Conservation (phyloP, 2,329 filamentous ascomycete species). For the Xylariaceae sp. region DNA sequence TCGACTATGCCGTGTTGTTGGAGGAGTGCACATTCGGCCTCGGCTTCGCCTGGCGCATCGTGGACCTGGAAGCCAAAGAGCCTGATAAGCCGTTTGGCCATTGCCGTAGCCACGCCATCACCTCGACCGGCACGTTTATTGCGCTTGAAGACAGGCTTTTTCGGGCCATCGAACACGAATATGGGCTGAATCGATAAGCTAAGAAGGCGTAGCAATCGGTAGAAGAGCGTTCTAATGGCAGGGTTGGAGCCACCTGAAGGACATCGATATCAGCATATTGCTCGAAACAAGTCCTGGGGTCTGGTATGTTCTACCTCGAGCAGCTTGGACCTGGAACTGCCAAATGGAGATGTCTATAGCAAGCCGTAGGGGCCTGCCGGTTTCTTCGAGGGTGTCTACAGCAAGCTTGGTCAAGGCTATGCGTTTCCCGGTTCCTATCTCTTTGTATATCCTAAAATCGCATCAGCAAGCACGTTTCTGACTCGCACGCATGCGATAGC, state of each 20-base stretch:
- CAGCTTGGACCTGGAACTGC: slow-evolving; percentile 90
- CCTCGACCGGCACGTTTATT: slow-evolving; percentile 69
- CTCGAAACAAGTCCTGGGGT: not conserved
- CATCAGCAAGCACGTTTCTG: not conserved
- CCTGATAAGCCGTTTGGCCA: slow-evolving; percentile 78
- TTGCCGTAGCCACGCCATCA: slow-evolving; percentile 63
- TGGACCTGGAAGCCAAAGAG: slow-evolving; percentile 82
- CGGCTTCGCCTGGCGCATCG: slow-evolving; percentile 88
- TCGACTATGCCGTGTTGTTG: slow-evolving; percentile 82
- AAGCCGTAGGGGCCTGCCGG: slow-evolving; percentile 70
- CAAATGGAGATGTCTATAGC: slow-evolving; percentile 96
- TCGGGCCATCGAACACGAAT: slow-evolving; percentile 85
- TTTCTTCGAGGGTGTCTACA: slow-evolving; percentile 67
- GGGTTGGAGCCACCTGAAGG: slow-evolving; percentile 70
- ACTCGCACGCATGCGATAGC: not conserved
- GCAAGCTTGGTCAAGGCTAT: slow-evolving; percentile 80
- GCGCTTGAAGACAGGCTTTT: slow-evolving; percentile 83
- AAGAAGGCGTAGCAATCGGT: slow-evolving; percentile 75
- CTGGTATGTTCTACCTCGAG: slow-evolving; percentile 45
- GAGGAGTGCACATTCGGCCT: slow-evolving; percentile 88
- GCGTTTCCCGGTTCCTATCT: slow-evolving; percentile 77
- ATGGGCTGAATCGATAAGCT: slow-evolving; percentile 76
- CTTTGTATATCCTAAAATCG: slow-evolving; percentile 77
- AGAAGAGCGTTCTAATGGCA: slow-evolving; percentile 87
- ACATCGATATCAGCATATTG: not conserved